Conservation (phyloP, 2,329 filamentous ascomycete species). For the Exophiala xenobiotica region DNA sequence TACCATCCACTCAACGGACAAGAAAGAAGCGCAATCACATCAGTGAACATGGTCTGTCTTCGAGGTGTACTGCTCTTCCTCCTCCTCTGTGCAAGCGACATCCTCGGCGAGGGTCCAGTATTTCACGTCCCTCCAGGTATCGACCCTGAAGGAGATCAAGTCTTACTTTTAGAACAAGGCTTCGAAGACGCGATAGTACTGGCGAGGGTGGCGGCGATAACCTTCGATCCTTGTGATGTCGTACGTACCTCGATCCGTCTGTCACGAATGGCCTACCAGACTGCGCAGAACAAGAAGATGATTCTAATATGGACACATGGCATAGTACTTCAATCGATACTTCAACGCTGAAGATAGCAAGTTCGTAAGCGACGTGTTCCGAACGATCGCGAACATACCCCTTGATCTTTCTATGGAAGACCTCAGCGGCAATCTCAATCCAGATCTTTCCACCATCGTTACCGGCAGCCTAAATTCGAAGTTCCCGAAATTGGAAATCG, state of each 20-base stretch:
- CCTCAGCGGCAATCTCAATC: neutral
- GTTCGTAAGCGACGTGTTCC: slow-evolving; percentile 14
- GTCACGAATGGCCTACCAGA: neutral
- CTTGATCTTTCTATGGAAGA: slow-evolving; percentile 1
- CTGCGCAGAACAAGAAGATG: neutral
- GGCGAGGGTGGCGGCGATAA: neutral
- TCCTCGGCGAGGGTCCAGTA: neutral
- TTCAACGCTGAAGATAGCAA: slow-evolving; percentile 3
- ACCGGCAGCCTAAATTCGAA: neutral
- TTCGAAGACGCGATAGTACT: slow-evolving; percentile 1
- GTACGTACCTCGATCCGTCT: neutral
- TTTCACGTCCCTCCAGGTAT: neutral
- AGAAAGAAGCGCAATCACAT: neutral
- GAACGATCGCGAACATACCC: slow-evolving; percentile 14
- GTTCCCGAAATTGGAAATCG: slow-evolving; percentile 2
- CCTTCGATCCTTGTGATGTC: slow-evolving; percentile 1
- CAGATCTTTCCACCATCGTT: neutral
- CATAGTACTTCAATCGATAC: slow-evolving; percentile 8
- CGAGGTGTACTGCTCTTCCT: neutral
- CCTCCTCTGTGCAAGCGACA: neutral
- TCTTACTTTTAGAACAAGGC: neutral
- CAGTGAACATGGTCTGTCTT: neutral
- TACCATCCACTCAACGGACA: neutral
- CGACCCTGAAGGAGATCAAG: neutral
- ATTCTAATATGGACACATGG: neutral